Conservation (phyloP, 331 rosid species). For the Malus hybrid region DNA sequence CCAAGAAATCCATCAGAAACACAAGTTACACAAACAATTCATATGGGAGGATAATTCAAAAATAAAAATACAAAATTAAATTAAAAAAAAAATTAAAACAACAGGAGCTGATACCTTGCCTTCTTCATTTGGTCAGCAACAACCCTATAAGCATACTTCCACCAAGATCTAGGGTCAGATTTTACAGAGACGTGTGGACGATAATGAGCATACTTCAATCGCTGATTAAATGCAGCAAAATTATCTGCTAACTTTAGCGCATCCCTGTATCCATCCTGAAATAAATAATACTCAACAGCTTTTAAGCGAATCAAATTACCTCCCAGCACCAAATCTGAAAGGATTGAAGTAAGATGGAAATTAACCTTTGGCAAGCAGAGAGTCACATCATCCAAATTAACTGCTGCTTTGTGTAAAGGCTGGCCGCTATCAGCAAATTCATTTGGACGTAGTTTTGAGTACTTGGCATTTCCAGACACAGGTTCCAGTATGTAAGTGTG, state of each 20-base stretch:
- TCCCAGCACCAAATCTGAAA: background rate
- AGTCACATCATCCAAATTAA: conserved; percentile 92
- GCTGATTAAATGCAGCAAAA: conserved; percentile 88
- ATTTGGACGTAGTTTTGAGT: conserved; percentile 54
- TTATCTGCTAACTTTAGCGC: conserved; percentile 77
- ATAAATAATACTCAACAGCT: conserved; percentile 11
- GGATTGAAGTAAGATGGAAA: background rate
- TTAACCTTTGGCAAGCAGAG: conserved; percentile 81
- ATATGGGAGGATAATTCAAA: background rate
- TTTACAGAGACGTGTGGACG: conserved; percentile 74
- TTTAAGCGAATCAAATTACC: conserved; percentile 7
- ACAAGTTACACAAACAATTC: background rate
- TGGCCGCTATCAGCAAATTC: conserved; percentile 58
- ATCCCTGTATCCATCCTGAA: conserved; percentile 86
- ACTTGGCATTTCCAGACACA: conserved; percentile 80
- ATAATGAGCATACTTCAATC: conserved; percentile 86
- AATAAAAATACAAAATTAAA: too few species aligned
- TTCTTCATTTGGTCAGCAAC: conserved; percentile 85
- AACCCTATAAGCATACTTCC: conserved; percentile 82
- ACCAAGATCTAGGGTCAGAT: conserved; percentile 76
- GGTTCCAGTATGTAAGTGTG: conserved; percentile 83
- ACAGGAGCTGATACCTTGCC: conserved; percentile 49
- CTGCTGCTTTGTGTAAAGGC: conserved; percentile 82
- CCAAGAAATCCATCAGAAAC: background rate
- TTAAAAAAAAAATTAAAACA: background rate